Conservation (phyloP, 2,329 filamentous ascomycete genomes). For the Pyrenophora graminea region DNA sequence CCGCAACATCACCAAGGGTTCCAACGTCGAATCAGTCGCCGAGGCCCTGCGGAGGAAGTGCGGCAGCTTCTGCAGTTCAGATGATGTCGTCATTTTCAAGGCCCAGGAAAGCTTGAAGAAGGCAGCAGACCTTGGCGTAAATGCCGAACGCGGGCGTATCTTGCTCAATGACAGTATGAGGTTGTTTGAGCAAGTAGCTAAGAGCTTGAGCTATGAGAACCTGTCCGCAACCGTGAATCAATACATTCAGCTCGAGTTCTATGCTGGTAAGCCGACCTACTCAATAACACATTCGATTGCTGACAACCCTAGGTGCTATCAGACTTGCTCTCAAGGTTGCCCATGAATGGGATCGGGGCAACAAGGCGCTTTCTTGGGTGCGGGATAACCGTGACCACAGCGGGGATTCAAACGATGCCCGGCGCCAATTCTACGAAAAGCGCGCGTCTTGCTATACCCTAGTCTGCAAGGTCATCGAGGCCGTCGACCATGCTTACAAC, state of each 20-base stretch:
- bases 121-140: conserved; percentile 75
- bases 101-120: conserved; percentile 93
- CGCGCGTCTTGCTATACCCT: conserved; percentile 82
- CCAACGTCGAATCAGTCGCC: conserved; percentile 95
- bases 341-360: conserved; percentile 81
- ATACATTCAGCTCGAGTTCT: conserved; percentile 83
- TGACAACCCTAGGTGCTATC: conserved; percentile 65
- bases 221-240: conserved; percentile 76
- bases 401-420: conserved; percentile 69
- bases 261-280: conserved; percentile 61
- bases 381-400: conserved; percentile 78
- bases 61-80: conserved; percentile 95
- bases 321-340: conserved; percentile 84
- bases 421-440: conserved; percentile 68
- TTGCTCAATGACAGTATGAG: conserved; percentile 86
- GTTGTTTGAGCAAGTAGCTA: conserved; percentile 86
- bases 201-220: conserved; percentile 78
- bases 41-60: conserved; percentile 91
- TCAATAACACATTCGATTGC: not conserved
- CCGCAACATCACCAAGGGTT: conserved; percentile 93
- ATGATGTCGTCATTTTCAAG: conserved; percentile 98
- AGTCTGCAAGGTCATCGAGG: conserved; percentile 78
- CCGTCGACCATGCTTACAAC: conserved; percentile 73
- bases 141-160: conserved; percentile 75
- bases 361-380: conserved; percentile 82